Evolutionary conservation across 495 filamentous ascomycete species (phyloP).

Genomic region (Corynascus novoguineensis): DNA sequence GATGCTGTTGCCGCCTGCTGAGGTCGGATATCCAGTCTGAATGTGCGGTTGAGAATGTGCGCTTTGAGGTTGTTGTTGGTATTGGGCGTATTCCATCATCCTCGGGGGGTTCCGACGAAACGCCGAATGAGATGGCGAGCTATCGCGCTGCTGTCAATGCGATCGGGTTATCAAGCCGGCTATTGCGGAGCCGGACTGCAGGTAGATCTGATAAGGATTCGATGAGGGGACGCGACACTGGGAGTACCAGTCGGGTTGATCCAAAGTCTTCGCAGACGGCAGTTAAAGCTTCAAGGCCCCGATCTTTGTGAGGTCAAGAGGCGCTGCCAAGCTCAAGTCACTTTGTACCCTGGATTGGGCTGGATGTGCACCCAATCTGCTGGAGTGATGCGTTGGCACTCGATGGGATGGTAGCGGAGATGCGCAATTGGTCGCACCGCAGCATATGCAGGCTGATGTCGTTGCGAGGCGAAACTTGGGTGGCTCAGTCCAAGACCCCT

Average conservation of each 20-base stretch:
- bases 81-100: slow-evolving; percentile 69
- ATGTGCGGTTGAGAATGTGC: slow-evolving; percentile 45
- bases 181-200: slow-evolving; percentile 15
- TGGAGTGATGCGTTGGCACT: slow-evolving; percentile 57
- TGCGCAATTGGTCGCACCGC: slow-evolving; percentile 50
- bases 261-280: slow-evolving; percentile 15
- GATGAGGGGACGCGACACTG: slow-evolving; percentile 8
- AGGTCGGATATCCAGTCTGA: slow-evolving; percentile 44
- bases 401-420: slow-evolving; percentile 42
- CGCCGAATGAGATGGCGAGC: slow-evolving; percentile 19
- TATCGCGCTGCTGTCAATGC: slow-evolving; percentile 15
- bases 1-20: slow-evolving; percentile 54
- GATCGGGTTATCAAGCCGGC: background rate
- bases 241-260: slow-evolving; percentile 20
- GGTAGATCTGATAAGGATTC: slow-evolving; percentile 18
- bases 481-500: slow-evolving; percentile 37
- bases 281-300: slow-evolving; percentile 28
- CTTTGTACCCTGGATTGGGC: slow-evolving; percentile 47
- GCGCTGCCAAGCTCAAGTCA: slow-evolving; percentile 39
- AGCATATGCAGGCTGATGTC: slow-evolving; percentile 56
- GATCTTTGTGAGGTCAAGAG: slow-evolving; percentile 36
- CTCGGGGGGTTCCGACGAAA: slow-evolving; percentile 27
- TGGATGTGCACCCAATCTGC: slow-evolving; percentile 51
- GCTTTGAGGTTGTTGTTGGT: slow-evolving; percentile 54
- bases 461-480: slow-evolving; percentile 45